phyloP scores from a whole-genome alignment of 164 flowering plant genomes.

The Santalum album region DNA sequence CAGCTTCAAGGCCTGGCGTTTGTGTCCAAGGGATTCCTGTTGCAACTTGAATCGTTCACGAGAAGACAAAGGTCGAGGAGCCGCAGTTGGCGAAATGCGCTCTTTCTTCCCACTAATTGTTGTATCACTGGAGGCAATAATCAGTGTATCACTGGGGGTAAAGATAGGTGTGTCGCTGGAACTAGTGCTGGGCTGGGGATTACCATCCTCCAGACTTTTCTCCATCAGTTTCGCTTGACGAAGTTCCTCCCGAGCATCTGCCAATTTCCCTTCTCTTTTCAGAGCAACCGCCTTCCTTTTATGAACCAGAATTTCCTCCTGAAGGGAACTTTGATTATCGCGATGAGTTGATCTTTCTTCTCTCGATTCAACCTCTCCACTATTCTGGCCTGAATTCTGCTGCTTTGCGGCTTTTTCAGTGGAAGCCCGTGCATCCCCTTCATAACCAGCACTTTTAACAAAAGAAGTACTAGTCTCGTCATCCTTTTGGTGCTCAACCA shows the following conservation, averaged over 20 bases:
- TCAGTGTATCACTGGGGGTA: constrained; percentile 14
- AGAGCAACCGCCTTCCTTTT: constrained; percentile 63
- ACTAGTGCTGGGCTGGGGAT: constrained; percentile 10
- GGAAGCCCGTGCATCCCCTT: constrained; percentile 11
- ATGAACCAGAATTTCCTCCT: constrained; percentile 45
- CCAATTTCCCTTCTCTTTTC: constrained; percentile 74
- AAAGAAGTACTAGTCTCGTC: constrained; percentile 6
- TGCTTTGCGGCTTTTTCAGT: constrained; percentile 8
- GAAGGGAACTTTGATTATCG: constrained; percentile 15
- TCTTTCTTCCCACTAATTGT: constrained; percentile 23
- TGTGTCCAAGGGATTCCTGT: constrained; percentile 79
- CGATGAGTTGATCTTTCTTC: constrained; percentile 8
- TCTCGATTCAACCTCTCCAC: constrained; percentile 13
- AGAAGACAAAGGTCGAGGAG: constrained; percentile 45
- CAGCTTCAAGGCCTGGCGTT: constrained; percentile 76
- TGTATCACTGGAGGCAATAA: constrained; percentile 18
- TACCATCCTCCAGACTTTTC: constrained; percentile 36
- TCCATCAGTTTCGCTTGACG: constrained; percentile 58
- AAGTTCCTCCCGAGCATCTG: constrained; percentile 73
- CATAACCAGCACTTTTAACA: constrained; percentile 7
- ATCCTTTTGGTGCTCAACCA: constrained; percentile 11
- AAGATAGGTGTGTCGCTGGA: constrained; percentile 13
- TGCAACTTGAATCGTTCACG: constrained; percentile 90
- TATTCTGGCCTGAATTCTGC: constrained; percentile 18
- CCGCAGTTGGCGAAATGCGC: constrained; percentile 16